A percentile compares a stretch with the other conserved stretches of the same genome.
These are phyloP conservation scores for Hypoxylon sp. DNA, from an alignment of 2,329 filamentous ascomycete genomes.

Conservation along the genomic window DNA sequence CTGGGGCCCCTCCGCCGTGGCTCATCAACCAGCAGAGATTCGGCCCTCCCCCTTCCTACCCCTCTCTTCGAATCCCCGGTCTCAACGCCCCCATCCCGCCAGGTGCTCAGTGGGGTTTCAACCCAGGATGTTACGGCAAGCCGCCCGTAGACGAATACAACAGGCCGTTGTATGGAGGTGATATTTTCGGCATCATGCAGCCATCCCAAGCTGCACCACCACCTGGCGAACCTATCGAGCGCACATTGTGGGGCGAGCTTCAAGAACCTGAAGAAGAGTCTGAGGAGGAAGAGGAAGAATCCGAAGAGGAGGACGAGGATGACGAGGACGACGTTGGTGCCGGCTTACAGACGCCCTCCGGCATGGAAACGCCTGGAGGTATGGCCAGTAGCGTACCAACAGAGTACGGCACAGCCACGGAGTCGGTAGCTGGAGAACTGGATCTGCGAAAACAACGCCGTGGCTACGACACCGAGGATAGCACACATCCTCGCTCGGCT, in stretches of 20 bases:
- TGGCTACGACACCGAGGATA: slow-evolving; percentile 89
- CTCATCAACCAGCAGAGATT: slow-evolving; percentile 96
- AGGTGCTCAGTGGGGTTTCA: slow-evolving; percentile 93
- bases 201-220: slow-evolving; percentile 55
- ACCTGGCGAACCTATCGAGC: slow-evolving; percentile 83
- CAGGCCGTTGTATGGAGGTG: slow-evolving; percentile 89
- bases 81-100: slow-evolving; percentile 92
- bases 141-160: slow-evolving; percentile 95
- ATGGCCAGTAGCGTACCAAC: slow-evolving; percentile 84
- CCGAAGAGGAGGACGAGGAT: slow-evolving; percentile 73
- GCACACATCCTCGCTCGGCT: slow-evolving; percentile 78
- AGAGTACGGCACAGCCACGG: slow-evolving; percentile 77
- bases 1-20: slow-evolving; percentile 94
- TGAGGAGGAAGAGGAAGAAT: slow-evolving; percentile 74
- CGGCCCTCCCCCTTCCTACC: slow-evolving; percentile 93
- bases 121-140: slow-evolving; percentile 95
- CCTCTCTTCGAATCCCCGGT: slow-evolving; percentile 92
- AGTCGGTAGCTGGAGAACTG: slow-evolving; percentile 85
- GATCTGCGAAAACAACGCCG: slow-evolving; percentile 88
- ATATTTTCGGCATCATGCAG: slow-evolving; percentile 84
- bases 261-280: slow-evolving; percentile 72
- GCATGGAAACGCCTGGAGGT: slow-evolving; percentile 83
- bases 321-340: slow-evolving; percentile 71
- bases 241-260: slow-evolving; percentile 90
- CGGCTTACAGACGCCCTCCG: slow-evolving; percentile 79